Conservation (phyloP, 2,329 filamentous ascomycete genomes). For the Xylariaceae sp. region DNA sequence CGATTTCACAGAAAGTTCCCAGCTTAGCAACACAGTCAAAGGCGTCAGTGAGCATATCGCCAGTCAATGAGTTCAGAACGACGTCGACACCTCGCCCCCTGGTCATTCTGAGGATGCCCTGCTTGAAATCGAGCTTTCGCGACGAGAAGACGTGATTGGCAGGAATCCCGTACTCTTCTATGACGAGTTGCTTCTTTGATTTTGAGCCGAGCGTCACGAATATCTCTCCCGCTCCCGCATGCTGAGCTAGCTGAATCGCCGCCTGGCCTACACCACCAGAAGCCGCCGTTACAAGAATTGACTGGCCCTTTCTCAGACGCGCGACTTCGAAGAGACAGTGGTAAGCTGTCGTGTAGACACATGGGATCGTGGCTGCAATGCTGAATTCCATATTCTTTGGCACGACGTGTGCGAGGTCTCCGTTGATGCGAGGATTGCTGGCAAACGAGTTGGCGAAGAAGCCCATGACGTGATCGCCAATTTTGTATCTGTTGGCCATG, state of each 20-base stretch:
- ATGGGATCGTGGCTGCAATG: conserved; percentile 25
- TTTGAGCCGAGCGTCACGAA: conserved; percentile 28
- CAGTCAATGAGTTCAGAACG: conserved; percentile 19
- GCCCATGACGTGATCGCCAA: conserved; percentile 10
- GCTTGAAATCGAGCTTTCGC: conserved; percentile 23
- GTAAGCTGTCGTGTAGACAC: conserved; percentile 27
- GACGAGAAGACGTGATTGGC: conserved; percentile 28
- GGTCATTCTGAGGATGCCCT: conserved; percentile 22
- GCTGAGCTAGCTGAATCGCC: conserved; percentile 19
- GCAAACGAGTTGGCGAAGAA: conserved; percentile 11
- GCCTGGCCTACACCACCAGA: conserved; percentile 21
- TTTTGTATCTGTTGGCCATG: conserved; percentile 2
- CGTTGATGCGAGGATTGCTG: conserved; percentile 7
- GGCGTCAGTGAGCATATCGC: conserved; percentile 24
- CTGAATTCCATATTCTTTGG: conserved; percentile 13
- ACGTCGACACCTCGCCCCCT: conserved; percentile 22
- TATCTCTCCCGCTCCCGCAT: conserved; percentile 23
- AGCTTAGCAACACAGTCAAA: conserved; percentile 32
- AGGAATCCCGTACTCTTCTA: conserved; percentile 27
- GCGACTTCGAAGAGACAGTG: conserved; percentile 26
- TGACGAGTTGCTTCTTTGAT: conserved; percentile 27
- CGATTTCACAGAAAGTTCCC: conserved; percentile 33
- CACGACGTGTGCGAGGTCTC: conserved; percentile 7
- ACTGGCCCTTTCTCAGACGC: conserved; percentile 21
- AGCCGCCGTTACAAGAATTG: conserved; percentile 23